Evolutionary conservation across 2,329 filamentous ascomycete species (phyloP).

Genomic region (Hypoxylon sp.): DNA sequence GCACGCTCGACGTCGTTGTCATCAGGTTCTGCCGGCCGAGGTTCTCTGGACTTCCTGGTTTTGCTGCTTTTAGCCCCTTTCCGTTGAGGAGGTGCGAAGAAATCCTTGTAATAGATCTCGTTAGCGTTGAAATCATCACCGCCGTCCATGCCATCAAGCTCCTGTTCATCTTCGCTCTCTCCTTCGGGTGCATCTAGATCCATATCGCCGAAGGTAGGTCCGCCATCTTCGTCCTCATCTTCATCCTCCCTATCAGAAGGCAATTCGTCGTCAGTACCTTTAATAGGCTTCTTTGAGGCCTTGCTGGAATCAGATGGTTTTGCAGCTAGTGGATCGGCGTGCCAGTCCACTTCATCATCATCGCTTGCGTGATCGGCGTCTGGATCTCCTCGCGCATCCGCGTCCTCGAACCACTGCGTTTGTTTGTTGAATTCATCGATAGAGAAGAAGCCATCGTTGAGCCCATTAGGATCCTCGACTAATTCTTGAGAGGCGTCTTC

Average conservation of each 20-base stretch:
- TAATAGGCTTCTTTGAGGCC: slow-evolving; percentile 55
- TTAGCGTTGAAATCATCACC: slow-evolving; percentile 79
- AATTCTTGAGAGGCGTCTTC: slow-evolving; percentile 69
- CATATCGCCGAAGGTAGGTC: slow-evolving; percentile 86
- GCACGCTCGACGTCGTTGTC: slow-evolving; percentile 82
- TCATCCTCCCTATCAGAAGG: slow-evolving; percentile 63
- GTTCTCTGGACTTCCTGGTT: slow-evolving; percentile 59
- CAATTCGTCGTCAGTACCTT: slow-evolving; percentile 58
- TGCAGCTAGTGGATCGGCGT: slow-evolving; percentile 77
- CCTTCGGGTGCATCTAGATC: slow-evolving; percentile 81
- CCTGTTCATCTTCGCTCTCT: slow-evolving; percentile 68
- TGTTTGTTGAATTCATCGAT: slow-evolving; percentile 98
- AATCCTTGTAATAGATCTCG: slow-evolving; percentile 90
- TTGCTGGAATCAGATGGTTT: slow-evolving; percentile 48
- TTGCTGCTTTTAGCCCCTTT: slow-evolving; percentile 74
- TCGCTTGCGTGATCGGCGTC: slow-evolving; percentile 83
- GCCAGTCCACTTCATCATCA: slow-evolving; percentile 91
- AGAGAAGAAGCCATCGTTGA: slow-evolving; percentile 98
- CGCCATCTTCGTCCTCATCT: slow-evolving; percentile 79
- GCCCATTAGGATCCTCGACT: slow-evolving; percentile 81
- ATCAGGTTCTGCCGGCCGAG: slow-evolving; percentile 61
- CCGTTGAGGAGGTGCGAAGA: slow-evolving; percentile 87
- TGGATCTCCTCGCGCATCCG: slow-evolving; percentile 82
- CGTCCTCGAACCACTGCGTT: slow-evolving; percentile 88
- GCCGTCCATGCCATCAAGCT: slow-evolving; percentile 69